Evolutionary conservation across 2,329 filamentous ascomycete genomes (phyloP).

Genomic region (Calonectria pteridis): DNA sequence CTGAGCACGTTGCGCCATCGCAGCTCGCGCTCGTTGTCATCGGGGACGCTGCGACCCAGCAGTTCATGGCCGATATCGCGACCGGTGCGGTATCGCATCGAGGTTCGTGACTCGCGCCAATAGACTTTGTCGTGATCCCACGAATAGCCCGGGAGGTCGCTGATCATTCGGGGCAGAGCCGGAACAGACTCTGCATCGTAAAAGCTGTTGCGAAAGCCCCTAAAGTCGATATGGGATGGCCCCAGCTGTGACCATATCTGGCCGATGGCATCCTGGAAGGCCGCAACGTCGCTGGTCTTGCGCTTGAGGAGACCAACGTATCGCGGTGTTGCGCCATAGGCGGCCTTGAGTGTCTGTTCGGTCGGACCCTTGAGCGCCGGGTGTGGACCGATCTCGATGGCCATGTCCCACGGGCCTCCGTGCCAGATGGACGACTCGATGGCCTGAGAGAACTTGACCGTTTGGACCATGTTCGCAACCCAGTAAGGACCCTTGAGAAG

Average conservation of each 20-base stretch:
- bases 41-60: neutral
- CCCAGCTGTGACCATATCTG: constrained; percentile 13
- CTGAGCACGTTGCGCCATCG: neutral
- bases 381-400: constrained; percentile 61
- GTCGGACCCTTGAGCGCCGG: constrained; percentile 58
- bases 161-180: neutral
- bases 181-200: neutral
- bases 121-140: constrained; percentile 18
- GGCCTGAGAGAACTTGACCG: constrained; percentile 50
- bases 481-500: constrained; percentile 46
- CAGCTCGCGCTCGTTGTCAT: neutral
- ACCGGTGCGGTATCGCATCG: neutral
- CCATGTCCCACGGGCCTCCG: constrained; percentile 30
- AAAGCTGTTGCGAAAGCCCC: constrained; percentile 14
- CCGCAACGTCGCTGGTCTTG: neutral
- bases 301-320: constrained; percentile 18
- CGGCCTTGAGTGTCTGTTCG: constrained; percentile 51
- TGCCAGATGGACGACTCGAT: constrained; percentile 34
- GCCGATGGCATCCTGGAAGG: constrained; percentile 3
- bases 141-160: constrained; percentile 14
- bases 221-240: constrained; percentile 7
- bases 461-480: constrained; percentile 50
- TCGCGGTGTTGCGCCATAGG: neutral
- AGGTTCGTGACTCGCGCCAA: neutral
- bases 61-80: neutral